Percentiles rank a stretch among this genome's conserved stretches.
Conservation (phyloP, 345 rosid species). For the Eucalyptus microcorys region DNA sequence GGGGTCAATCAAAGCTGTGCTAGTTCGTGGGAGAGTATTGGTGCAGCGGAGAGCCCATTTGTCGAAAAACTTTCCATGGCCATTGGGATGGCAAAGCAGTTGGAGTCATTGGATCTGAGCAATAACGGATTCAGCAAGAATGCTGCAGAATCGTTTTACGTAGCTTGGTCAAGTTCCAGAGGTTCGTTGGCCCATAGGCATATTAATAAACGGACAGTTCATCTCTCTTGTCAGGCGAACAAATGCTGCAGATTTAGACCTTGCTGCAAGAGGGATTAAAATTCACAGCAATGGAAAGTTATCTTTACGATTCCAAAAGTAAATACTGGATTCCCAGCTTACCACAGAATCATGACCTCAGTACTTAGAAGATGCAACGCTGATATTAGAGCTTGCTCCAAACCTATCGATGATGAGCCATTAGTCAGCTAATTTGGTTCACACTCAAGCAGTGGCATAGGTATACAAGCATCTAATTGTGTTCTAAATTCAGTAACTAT, state of each 20-base stretch:
- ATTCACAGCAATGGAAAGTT: not conserved
- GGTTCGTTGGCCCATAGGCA: constrained; percentile 37
- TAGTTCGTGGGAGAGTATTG: constrained; percentile 30
- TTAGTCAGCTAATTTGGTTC: not conserved
- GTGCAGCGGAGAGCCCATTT: constrained; percentile 15
- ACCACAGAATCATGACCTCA: not conserved
- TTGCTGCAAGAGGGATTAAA: constrained; percentile 69
- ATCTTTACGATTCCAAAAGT: not conserved
- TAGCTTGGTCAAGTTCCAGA: constrained; percentile 52
- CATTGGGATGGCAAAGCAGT: constrained; percentile 43
- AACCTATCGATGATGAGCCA: not conserved
- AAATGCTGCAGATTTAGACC: constrained; percentile 50
- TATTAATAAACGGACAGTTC: constrained; percentile 39
- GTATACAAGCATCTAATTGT: not conserved
- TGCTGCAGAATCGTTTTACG: constrained; percentile 34
- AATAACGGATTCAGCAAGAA: constrained; percentile 44
- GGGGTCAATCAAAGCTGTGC: constrained; percentile 28
- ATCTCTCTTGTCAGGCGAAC: constrained; percentile 38
- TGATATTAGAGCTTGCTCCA: not conserved
- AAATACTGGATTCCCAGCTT: not conserved
- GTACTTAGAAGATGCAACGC: not conserved
- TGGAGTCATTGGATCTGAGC: constrained; percentile 63
- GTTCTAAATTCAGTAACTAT: not conserved
- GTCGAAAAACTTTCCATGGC: constrained; percentile 46
- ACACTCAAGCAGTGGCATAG: not conserved